phyloP scores from a whole-genome alignment of 495 filamentous ascomycete species.

The Aspergillus ostianus region DNA sequence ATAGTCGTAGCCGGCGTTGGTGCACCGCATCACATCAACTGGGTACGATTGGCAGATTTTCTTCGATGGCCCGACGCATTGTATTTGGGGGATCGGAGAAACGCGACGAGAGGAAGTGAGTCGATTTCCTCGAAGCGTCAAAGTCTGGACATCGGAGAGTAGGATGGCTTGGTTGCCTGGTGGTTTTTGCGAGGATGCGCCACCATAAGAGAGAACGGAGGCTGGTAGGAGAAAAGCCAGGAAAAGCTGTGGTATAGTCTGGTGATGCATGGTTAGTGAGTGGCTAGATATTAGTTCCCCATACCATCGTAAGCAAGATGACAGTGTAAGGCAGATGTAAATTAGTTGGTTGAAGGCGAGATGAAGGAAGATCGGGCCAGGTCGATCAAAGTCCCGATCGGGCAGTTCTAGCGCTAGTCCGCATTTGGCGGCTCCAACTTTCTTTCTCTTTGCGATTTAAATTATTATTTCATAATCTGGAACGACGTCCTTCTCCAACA shows the following conservation, averaged over 20 bases:
- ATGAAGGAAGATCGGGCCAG: neutral
- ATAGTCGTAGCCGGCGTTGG: conserved; percentile 74
- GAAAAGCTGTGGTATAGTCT: conserved; percentile 12
- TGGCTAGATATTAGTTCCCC: neutral
- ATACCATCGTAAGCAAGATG: neutral
- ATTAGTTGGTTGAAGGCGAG: neutral
- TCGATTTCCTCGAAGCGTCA: conserved; percentile 67
- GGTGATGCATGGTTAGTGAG: conserved; percentile 14
- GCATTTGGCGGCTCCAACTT: conserved; percentile 2
- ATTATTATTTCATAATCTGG: neutral
- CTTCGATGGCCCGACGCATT: conserved; percentile 68
- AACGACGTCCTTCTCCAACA: neutral
- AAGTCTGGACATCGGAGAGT: conserved; percentile 70
- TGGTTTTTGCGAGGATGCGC: conserved; percentile 28
- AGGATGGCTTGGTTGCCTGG: conserved; percentile 61
- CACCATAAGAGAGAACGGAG: conserved; percentile 28
- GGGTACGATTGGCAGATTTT: conserved; percentile 59
- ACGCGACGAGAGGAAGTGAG: conserved; percentile 75
- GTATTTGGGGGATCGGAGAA: conserved; percentile 75
- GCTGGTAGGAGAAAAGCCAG: conserved; percentile 33
- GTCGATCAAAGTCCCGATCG: neutral
- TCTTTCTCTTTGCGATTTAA: conserved; percentile 1
- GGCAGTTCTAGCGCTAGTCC: conserved; percentile 3
- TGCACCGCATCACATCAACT: conserved; percentile 82
- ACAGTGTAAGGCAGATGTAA: too few relatives aligned